Conservation (phyloP, 225 moss, liverwort and hornwort genomes). For the Asterella californica region DNA sequence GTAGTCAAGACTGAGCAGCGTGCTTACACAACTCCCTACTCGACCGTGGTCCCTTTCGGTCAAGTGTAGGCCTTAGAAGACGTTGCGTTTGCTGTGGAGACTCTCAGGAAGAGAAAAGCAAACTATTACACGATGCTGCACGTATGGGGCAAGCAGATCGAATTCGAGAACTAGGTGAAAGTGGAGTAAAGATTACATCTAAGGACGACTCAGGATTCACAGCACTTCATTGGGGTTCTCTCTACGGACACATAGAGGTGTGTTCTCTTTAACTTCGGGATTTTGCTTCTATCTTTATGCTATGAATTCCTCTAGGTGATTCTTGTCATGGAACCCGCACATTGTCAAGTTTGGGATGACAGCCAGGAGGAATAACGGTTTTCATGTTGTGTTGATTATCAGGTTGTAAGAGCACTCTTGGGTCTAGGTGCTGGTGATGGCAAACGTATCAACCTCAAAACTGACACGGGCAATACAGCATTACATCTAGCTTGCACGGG, state of each 20-base stretch:
- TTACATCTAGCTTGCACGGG: conserved; percentile 89
- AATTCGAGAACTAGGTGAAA: conserved; percentile 48
- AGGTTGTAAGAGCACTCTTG: conserved; percentile 90
- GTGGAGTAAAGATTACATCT: conserved; percentile 57
- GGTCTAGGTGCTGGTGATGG: conserved; percentile 87
- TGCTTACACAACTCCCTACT: background rate
- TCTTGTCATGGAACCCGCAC: background rate
- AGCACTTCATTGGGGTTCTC: conserved; percentile 92
- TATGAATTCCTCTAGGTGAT: background rate
- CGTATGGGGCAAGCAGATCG: conserved; percentile 60
- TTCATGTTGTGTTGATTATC: conserved; percentile 16
- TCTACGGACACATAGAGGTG: conserved; percentile 71
- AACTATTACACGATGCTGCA: conserved; percentile 61
- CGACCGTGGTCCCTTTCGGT: background rate
- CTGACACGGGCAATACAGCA: conserved; percentile 74
- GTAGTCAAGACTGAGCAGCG: background rate
- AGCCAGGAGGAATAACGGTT: background rate
- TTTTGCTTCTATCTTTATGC: background rate
- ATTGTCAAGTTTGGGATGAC: background rate
- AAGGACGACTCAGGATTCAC: conserved; percentile 79
- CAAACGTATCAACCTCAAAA: conserved; percentile 70
- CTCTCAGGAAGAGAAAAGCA: conserved; percentile 51
- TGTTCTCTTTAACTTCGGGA: background rate
- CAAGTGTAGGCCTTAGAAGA: background rate
- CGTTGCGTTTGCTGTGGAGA: conserved; percentile 15